phyloP scores from a whole-genome alignment of 371 early-diverging fungal genomes.

The Mortierella sp. region DNA sequence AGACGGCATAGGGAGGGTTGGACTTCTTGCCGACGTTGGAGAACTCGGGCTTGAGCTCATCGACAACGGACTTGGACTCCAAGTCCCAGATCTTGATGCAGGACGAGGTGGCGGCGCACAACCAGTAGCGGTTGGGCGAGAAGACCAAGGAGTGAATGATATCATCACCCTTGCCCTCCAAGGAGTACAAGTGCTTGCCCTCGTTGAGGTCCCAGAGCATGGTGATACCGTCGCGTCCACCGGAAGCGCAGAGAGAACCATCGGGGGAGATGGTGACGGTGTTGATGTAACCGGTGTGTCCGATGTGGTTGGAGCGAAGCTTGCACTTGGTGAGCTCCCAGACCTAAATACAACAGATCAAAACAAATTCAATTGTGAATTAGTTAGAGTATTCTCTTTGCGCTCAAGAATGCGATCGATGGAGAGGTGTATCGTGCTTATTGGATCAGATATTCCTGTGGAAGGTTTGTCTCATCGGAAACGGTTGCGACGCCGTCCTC shows the following conservation, averaged over 20 bases:
- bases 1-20: conserved; percentile 84
- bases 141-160: conserved; percentile 97
- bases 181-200: conserved; percentile 98
- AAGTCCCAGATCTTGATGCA: conserved; percentile 99
- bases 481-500: conserved; percentile 59
- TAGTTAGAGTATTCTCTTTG: too few relatives aligned
- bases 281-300: conserved; percentile 98
- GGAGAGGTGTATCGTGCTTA: background rate
- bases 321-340: conserved; percentile 99
- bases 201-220: conserved; percentile 99
- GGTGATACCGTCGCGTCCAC: conserved; percentile 98
- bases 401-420: background rate
- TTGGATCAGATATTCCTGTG: conserved; percentile 54
- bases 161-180: conserved; percentile 90
- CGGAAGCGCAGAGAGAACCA: conserved; percentile 99
- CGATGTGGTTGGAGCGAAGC: conserved; percentile 98
- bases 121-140: conserved; percentile 99
- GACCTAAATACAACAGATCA: conserved; percentile 69
- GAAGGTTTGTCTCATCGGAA: conserved; percentile 68
- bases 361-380: too few relatives aligned
- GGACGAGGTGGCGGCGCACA: conserved; percentile 97
- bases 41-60: conserved; percentile 95
- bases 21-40: conserved; percentile 80
- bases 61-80: conserved; percentile 96
- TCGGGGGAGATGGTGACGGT: conserved; percentile 99